Evolutionary conservation across 108 stramenopile species (phyloP).

Genomic region (Skeletonema grethae): DNA sequence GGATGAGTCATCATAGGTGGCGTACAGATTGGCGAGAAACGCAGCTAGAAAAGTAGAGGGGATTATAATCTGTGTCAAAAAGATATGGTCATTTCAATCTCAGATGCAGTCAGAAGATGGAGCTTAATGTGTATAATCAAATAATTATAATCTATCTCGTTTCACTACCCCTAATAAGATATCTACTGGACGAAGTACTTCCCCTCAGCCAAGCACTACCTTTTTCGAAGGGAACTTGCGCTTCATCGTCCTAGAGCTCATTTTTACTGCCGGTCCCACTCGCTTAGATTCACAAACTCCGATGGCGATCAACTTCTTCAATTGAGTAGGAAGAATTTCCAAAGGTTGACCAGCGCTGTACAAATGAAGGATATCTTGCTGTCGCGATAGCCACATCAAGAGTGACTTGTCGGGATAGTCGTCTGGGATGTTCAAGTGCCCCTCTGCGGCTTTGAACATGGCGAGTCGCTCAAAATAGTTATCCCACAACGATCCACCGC

Average conservation of each 20-base stretch:
- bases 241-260: constrained; percentile 25
- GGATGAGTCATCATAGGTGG: too few relatives aligned
- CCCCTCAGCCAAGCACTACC: background rate
- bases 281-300: constrained; percentile 29
- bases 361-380: constrained; percentile 36
- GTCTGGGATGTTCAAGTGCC: constrained; percentile 34
- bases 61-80: too few relatives aligned
- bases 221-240: constrained; percentile 10
- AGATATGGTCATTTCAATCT: too few relatives aligned
- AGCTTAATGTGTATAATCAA: too few relatives aligned
- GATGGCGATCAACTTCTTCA: constrained; percentile 38
- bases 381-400: constrained; percentile 30
- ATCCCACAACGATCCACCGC: constrained; percentile 24
- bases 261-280: background rate
- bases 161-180: background rate
- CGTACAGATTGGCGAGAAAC: too few relatives aligned
- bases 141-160: too few relatives aligned
- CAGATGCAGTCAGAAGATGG: too few relatives aligned
- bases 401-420: constrained; percentile 41
- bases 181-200: background rate
- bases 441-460: constrained; percentile 23
- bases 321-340: constrained; percentile 13
- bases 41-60: too few relatives aligned
- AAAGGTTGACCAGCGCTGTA: constrained; percentile 24
- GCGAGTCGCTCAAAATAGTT: constrained; percentile 36